Evolutionary conservation across 306 rosid genomes (phyloP), one percentile per base, ranked within the genome.

Genomic region (Leucaena leucocephala): DNA sequence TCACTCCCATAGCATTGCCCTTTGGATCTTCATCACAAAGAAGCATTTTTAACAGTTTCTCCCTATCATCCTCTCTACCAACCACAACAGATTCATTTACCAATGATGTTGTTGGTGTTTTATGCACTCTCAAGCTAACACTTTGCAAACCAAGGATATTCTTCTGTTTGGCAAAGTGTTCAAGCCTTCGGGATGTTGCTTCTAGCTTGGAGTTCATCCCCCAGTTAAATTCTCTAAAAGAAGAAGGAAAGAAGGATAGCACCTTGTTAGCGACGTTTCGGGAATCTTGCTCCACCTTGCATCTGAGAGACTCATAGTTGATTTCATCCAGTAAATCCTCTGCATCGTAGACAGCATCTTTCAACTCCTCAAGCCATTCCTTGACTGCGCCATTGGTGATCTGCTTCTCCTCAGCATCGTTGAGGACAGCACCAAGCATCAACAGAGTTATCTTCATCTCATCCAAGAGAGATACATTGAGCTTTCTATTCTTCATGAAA

Each of bases 61-160:
- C 84, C 71, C 58, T 81, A 49, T 85, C 89, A 55, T 34, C 57
- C 17, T 64, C 58, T 62, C 86, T 85, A 58, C 83, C 89, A 73
- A 67, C 81, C n/a, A 85, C 80, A 76, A 71, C 48, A 36, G 83
- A 70, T 58, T 88, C 89, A 27, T 85, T 76, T 12, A 87, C 82
- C 80, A 87, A 54, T 8, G 88, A 87, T 49, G 82, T 72, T 58
- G 88, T 74, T n/a, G 67, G 46, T 39, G 69, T 57, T 61, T 82
- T 80, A 36, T 38, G 74, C 3, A 54, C 75, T 42, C 27, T 78
- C 12, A 19, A 36, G 71, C 46, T 14, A 66, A 19, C 73, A 82
- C 74, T 74, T 77, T 70, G 68, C 82, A 87, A 78, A 7, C 89
- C 85, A 17, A 87, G 73, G 13, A 78, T 86, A 63, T 78, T 77